phyloP scores from a whole-genome alignment of 352 stramenopile species.

The Labyrinthula sp. region DNA sequence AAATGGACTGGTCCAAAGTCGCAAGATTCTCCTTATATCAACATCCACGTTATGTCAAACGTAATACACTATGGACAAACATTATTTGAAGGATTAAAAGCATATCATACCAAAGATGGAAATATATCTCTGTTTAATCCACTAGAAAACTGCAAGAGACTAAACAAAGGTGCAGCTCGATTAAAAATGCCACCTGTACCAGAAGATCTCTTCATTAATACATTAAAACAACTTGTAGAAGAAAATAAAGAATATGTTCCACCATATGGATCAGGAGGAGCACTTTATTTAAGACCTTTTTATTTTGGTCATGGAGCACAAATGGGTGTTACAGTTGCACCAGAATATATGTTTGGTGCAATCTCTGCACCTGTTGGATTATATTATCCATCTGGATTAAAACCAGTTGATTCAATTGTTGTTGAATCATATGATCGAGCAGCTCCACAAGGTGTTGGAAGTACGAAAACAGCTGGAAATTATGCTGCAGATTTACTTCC shows the following conservation, averaged over 20 bases:
- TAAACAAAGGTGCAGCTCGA: conserved; percentile 44
- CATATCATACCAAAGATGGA: conserved; percentile 51
- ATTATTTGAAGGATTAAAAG: conserved; percentile 63
- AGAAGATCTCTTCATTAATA: conserved; percentile 54
- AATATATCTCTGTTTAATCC: conserved; percentile 54
- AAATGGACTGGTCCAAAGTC: conserved; percentile 9
- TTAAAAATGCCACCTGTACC: conserved; percentile 52
- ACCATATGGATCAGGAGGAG: conserved; percentile 48
- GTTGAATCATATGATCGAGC: conserved; percentile 59
- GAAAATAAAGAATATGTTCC: conserved; percentile 65
- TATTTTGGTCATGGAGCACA: conserved; percentile 53
- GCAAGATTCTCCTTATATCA: not conserved
- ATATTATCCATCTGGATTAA: conserved; percentile 58
- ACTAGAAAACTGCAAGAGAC: conserved; percentile 53
- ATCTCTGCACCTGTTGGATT: conserved; percentile 56
- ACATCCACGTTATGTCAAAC: conserved; percentile 13
- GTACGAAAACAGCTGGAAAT: conserved; percentile 60
- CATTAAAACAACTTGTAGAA: conserved; percentile 43
- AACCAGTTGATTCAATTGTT: conserved; percentile 49
- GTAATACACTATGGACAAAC: conserved; percentile 34
- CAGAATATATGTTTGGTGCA: conserved; percentile 61
- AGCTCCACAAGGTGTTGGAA: conserved; percentile 51
- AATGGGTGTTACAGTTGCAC: conserved; percentile 54
- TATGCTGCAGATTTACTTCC: conserved; percentile 64
- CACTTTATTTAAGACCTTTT: conserved; percentile 58